Evolutionary conservation across 2,329 filamentous ascomycete genomes (phyloP).

Genomic region (Tolypocladium capitatum): DNA sequence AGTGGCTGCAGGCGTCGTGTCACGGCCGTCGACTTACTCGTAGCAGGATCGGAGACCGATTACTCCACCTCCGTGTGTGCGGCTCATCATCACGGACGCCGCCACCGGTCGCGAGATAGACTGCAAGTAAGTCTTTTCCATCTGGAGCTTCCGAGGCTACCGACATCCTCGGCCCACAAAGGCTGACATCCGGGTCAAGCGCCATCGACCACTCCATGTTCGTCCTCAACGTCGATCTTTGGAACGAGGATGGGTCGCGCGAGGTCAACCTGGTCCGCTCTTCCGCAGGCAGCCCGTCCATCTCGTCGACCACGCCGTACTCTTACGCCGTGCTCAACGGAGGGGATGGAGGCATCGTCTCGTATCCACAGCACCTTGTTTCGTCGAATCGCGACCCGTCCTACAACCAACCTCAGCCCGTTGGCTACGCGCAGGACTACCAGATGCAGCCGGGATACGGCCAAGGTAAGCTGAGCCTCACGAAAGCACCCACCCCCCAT

Average conservation of each 20-base stretch:
- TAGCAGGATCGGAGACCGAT: conserved; percentile 81
- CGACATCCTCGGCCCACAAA: neutral
- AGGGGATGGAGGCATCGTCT: conserved; percentile 13
- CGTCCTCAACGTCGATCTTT: conserved; percentile 54
- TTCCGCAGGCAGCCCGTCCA: conserved; percentile 57
- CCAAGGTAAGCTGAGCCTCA: conserved; percentile 14
- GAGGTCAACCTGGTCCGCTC: conserved; percentile 55
- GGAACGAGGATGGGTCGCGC: conserved; percentile 49
- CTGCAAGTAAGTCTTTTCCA: conserved; percentile 52
- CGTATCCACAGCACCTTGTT: conserved; percentile 22
- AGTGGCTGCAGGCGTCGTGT: neutral
- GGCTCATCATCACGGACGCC: conserved; percentile 64
- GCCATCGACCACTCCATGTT: conserved; percentile 27
- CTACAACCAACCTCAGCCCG: conserved; percentile 15
- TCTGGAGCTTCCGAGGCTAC: neutral
- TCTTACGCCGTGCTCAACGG: conserved; percentile 48
- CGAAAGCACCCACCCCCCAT: neutral
- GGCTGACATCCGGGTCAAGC: conserved; percentile 8
- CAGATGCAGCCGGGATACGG: conserved; percentile 16
- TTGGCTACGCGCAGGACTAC: conserved; percentile 21
- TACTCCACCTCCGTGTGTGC: conserved; percentile 85
- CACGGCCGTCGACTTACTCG: neutral
- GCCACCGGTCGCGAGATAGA: conserved; percentile 69
- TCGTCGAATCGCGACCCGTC: conserved; percentile 23
- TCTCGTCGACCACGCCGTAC: conserved; percentile 66